Evolutionary conservation across 306 rosid species (phyloP), one percentile per base, ranked within the genome.

Genomic region (Citrullus mucosospermus): DNA sequence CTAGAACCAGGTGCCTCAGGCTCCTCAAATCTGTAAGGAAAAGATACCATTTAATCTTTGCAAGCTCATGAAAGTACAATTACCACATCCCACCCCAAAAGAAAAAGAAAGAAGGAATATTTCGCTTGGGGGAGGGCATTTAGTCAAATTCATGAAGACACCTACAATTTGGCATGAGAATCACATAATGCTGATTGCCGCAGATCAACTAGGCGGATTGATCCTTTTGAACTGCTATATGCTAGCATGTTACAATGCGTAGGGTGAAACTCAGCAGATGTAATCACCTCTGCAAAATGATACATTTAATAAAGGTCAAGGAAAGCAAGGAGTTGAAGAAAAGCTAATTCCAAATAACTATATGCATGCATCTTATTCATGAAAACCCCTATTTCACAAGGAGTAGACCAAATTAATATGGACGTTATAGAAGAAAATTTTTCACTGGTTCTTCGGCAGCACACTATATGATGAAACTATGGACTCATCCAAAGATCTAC

Each of bases 241-340:
- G 98, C 99, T 86, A 95, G 83, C 44, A 81, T 95, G 81, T 92
- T 92, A 78, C 99, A 95, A 83, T 95, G 98, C 48, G 87, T 92
- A 57, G 99, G 99, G 77, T 95, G 99, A 89, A 95, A 95, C 81
- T 95, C 98, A n/a, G 99, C 99, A 56, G 98, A 91, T 44, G 99
- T 95, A 85, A 95, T 95, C 84, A 95, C 99, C 97, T 95, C 99
- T 95, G 93, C 82, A 89, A 78, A 55, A 78, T 79, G 38, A 86
- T 41, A 67, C 51, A 71, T 15, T 16, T 74, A 18, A 44, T 80
- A 32, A 84, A 71, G 44, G 73, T 77, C 80, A 78, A 80, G 55
- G 50, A 72, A 44, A 68, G 15, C 28, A 69, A 30, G 60, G 66
- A 43, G 81, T 51, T 39, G 17, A 62, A 57, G 44, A 75, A 76